Conservation (phyloP, 257 asterid species). For the Orobanche coerulescens region DNA sequence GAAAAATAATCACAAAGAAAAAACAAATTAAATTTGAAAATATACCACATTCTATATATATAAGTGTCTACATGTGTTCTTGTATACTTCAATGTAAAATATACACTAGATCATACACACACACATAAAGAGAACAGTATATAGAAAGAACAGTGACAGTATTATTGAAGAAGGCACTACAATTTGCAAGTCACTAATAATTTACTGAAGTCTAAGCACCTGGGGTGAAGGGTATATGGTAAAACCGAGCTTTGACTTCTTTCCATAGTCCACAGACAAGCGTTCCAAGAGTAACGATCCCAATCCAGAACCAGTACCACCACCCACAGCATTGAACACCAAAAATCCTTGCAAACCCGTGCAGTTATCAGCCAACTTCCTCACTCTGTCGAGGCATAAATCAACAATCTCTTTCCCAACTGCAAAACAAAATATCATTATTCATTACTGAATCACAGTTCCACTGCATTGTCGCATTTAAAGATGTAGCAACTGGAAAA, state of each 20-base stretch:
- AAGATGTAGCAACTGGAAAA: constrained; percentile 15
- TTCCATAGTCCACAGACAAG: constrained; percentile 82
- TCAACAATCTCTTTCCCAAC: constrained; percentile 73
- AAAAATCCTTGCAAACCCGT: constrained; percentile 90
- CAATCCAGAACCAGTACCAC: constrained; percentile 92
- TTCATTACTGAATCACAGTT: not conserved
- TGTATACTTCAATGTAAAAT: too few relatives aligned
- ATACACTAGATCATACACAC: too few relatives aligned
- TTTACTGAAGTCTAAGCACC: constrained; percentile 22
- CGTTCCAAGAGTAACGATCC: constrained; percentile 87
- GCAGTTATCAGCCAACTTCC: constrained; percentile 96
- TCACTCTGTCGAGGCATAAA: constrained; percentile 79
- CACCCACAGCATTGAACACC: constrained; percentile 87
- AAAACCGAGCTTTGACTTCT: constrained; percentile 85
- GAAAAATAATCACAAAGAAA: too few relatives aligned
- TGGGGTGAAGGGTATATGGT: constrained; percentile 76
- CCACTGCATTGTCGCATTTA: not conserved
- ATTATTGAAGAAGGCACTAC: too few relatives aligned
- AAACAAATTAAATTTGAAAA: too few relatives aligned
- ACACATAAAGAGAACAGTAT: too few relatives aligned
- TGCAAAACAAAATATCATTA: constrained; percentile 19
- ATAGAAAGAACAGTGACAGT: too few relatives aligned
- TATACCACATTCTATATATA: too few relatives aligned
- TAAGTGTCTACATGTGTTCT: too few relatives aligned
- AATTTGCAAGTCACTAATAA: not conserved